Evolutionary conservation across 2,329 filamentous ascomycete species (phyloP), one percentile per base, ranked within the genome.

Genomic region (Hypoxylon sp.): DNA sequence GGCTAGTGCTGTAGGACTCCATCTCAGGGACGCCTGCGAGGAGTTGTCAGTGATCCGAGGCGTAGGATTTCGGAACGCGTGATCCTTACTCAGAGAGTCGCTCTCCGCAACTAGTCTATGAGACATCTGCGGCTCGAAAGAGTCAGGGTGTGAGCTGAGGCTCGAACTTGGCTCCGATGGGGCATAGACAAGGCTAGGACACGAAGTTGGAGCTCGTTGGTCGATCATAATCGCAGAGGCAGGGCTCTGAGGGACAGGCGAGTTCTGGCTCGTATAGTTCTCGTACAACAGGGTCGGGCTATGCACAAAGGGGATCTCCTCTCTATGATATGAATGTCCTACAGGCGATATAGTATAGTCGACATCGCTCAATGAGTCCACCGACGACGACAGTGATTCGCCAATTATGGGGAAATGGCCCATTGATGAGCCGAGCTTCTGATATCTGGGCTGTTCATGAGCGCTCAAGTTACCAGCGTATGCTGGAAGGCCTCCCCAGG

Each of bases 291-390:
- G 81, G 3, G 82, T 81, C 4, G 87, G 86, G 78, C 85, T 88
- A 74, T 86, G 83, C 63, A 87, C 80, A 73, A 85, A 89, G 2
- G 84, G 81, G 24, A 88, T 79, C 19, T 90, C 87, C 29, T 90
- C 87, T 69, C 86, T 76, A 1, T 80, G 80, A 68, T 84, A 86
- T 1, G 84, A 81, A 57, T 88, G 87, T 76, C 83, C 85, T 70
- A 90, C 82, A 8, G 87, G 79, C 68, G 84, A 84, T 81, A 89
- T 69, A 79, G 74, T 72, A 56, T 90, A 90, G 74, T 90, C 88
- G 65, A 87, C 84, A 26, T 90, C 88, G 75, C 87, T 89, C 61
- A 90, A 82, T 2, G 88, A 86, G 70, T 90, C 88, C 62, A 88
- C 81, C 0, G 86, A 87, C 0, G 85, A 83, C 0, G 86, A 86